These are phyloP conservation scores for Cladosporium phlei DNA, from an alignment of 2,329 filamentous ascomycete species.

Conservation along the genomic window DNA sequence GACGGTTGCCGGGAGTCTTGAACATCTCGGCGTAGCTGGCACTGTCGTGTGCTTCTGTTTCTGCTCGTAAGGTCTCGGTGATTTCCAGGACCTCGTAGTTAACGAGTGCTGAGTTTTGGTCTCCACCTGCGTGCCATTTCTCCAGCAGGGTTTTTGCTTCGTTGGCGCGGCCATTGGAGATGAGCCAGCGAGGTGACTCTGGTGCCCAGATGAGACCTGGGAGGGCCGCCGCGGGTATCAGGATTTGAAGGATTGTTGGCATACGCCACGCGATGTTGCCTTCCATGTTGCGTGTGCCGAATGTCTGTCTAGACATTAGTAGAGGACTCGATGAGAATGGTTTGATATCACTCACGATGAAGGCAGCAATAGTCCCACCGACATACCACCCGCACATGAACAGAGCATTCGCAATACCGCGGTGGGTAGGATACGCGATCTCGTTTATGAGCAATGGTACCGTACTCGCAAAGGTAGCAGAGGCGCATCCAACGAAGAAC, in stretches of 20 bases:
- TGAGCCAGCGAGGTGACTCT: slow-evolving; percentile 53
- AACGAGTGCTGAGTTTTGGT: slow-evolving; percentile 45
- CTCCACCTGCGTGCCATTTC: slow-evolving; percentile 36
- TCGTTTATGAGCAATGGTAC: slow-evolving; percentile 42
- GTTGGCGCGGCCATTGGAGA: slow-evolving; percentile 38
- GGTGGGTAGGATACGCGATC: slow-evolving; percentile 40
- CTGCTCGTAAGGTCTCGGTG: slow-evolving; percentile 45
- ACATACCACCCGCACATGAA: slow-evolving; percentile 36
- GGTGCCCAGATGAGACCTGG: slow-evolving; percentile 46
- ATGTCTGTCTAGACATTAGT: slow-evolving; percentile 21
- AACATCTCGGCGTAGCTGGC: slow-evolving; percentile 47
- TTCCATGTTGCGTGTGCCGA: slow-evolving; percentile 44
- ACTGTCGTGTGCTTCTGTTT: slow-evolving; percentile 9
- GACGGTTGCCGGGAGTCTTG: slow-evolving; percentile 49
- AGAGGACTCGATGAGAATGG: too few species aligned
- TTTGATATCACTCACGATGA: slow-evolving; percentile 10
- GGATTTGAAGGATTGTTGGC: slow-evolving; percentile 43
- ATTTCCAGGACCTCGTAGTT: slow-evolving; percentile 58
- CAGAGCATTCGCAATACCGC: slow-evolving; percentile 31
- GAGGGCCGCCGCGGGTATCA: slow-evolving; percentile 50
- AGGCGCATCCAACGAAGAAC: slow-evolving; percentile 35
- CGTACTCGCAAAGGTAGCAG: slow-evolving; percentile 31
- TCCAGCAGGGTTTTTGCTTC: slow-evolving; percentile 56
- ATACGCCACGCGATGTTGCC: slow-evolving; percentile 44
- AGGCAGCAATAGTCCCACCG: slow-evolving; percentile 15